A percentile compares a stretch with the other conserved stretches of the same genome.
Evolutionary conservation across 768 basidiomycete genomes (phyloP).

Genomic region (Hebeloma cylindrosporum): DNA sequence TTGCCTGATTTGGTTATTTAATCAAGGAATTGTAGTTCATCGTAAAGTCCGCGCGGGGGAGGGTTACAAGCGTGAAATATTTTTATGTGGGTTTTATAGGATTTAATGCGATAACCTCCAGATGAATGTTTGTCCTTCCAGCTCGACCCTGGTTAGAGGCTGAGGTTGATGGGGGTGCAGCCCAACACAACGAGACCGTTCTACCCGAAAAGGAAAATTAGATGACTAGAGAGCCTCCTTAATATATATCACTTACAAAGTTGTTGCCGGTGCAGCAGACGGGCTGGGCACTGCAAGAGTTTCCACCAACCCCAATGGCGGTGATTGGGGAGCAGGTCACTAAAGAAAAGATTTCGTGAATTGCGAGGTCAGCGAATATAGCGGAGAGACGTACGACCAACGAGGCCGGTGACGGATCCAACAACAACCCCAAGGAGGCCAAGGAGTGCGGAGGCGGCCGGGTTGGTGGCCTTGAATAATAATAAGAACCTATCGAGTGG

Average conservation of each 20-base stretch:
- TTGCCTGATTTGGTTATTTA: too few relatives aligned
- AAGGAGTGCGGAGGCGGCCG: constrained; percentile 12
- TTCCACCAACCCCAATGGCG: constrained; percentile 24
- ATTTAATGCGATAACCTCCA: neutral
- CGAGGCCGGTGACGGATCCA: constrained; percentile 16
- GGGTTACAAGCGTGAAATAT: too few relatives aligned
- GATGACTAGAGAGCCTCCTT: constrained; percentile 1
- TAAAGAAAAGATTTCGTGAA: neutral
- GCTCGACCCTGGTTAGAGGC: constrained; percentile 15
- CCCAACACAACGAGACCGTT: constrained; percentile 30
- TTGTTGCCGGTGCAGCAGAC: constrained; percentile 31
- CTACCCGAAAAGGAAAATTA: constrained; percentile 13
- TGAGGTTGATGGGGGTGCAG: constrained; percentile 31
- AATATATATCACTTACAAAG: constrained; percentile 20
- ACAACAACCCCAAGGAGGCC: constrained; percentile 29
- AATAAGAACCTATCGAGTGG: neutral
- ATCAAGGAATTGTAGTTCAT: too few relatives aligned
- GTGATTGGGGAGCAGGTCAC: constrained; percentile 32
- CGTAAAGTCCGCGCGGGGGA: too few relatives aligned
- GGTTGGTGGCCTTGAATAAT: constrained; percentile 18
- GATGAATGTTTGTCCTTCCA: neutral
- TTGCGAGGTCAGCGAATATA: neutral
- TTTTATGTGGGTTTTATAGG: neutral
- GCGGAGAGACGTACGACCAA: constrained; percentile 15
- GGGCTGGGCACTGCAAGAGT: constrained; percentile 25